A percentile compares a stretch with the other conserved stretches of the same genome.
Conservation (phyloP, 257 asterid species). For the Nicotiana benthamiana region DNA sequence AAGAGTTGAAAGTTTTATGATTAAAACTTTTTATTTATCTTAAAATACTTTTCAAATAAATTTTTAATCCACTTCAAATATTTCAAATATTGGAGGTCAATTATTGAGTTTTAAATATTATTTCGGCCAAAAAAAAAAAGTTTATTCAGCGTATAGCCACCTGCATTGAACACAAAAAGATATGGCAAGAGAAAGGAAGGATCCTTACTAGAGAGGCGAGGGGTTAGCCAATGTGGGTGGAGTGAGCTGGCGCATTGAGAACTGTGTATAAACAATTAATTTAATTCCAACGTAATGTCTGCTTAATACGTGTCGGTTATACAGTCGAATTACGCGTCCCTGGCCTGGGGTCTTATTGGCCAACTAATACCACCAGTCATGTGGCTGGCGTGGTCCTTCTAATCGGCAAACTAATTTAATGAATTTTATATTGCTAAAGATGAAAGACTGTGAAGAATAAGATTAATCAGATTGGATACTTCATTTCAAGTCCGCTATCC, state of each 20-base stretch:
- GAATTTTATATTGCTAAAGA: neutral
- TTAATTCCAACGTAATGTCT: slow-evolving; percentile 20
- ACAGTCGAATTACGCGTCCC: slow-evolving; percentile 29
- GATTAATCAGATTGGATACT: slow-evolving; percentile 48
- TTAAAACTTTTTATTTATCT: too few relatives aligned
- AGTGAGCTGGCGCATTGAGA: slow-evolving; percentile 51
- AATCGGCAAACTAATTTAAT: neutral
- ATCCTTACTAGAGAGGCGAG: neutral
- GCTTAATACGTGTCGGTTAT: slow-evolving; percentile 48
- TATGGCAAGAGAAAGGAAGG: slow-evolving; percentile 3
- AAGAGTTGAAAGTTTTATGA: too few relatives aligned
- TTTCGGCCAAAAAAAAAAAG: neutral
- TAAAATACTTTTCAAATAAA: too few relatives aligned
- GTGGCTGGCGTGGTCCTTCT: slow-evolving; percentile 64
- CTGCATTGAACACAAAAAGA: neutral
- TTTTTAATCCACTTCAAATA: too few relatives aligned
- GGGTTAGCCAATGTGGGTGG: neutral
- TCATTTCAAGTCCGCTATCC: slow-evolving; percentile 57
- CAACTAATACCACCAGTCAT: slow-evolving; percentile 47
- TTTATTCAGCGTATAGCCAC: neutral
- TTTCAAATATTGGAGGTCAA: too few relatives aligned
- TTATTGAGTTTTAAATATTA: too few relatives aligned
- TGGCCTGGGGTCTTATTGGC: slow-evolving; percentile 33
- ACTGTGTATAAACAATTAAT: slow-evolving; percentile 24
- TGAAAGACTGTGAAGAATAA: neutral